These are phyloP conservation scores for Lentinula sp. DNA, from an alignment of 768 basidiomycete species.

Conservation along the genomic window DNA sequence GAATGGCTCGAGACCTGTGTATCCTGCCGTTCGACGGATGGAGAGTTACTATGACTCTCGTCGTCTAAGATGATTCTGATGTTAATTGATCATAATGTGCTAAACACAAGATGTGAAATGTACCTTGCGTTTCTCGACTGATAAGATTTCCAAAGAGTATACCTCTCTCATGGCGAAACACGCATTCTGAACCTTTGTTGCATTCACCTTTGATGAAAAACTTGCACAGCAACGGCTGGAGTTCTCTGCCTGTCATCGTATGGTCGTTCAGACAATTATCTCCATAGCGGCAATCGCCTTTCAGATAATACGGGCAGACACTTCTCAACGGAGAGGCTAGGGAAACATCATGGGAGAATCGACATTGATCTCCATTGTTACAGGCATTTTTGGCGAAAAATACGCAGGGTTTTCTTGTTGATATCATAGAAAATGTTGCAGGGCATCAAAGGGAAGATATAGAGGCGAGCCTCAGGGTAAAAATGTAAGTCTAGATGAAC, in stretches of 20 bases:
- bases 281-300: constrained; percentile 20
- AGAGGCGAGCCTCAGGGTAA: background rate
- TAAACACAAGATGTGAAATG: background rate
- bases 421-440: background rate
- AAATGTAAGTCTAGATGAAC: background rate
- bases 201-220: constrained; percentile 20
- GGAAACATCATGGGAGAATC: constrained; percentile 3
- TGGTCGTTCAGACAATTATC: constrained; percentile 13
- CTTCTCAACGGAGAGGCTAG: background rate
- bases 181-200: constrained; percentile 19
- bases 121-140: background rate
- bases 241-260: background rate
- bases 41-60: background rate
- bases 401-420: background rate
- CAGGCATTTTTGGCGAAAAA: constrained; percentile 7
- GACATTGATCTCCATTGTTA: constrained; percentile 1
- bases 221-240: constrained; percentile 13
- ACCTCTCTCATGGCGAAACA: constrained; percentile 16
- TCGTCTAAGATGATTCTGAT: background rate
- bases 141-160: background rate
- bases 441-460: background rate
- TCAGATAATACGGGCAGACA: constrained; percentile 16
- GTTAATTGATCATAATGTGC: background rate
- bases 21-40: background rate
- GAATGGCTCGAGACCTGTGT: background rate